phyloP scores from a whole-genome alignment of 179 eudicot genomes.

The Beta corolliflora region DNA sequence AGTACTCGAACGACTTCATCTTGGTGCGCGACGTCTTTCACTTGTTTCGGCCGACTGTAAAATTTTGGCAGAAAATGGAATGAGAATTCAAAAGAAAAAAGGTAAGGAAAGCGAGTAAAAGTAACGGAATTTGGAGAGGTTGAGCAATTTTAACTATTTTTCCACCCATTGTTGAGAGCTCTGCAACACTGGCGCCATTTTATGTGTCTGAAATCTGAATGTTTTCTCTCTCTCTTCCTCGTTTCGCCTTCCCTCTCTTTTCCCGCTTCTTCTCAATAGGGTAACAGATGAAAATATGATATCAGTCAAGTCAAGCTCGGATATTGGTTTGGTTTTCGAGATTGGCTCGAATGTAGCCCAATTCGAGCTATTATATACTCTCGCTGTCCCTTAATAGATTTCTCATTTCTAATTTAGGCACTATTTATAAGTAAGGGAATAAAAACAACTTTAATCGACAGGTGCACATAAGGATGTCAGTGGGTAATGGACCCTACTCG shows the following conservation, averaged over 20 bases:
- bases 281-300: too few species aligned
- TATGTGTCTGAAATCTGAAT: not conserved
- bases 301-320: too few species aligned
- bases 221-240: not conserved
- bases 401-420: too few species aligned
- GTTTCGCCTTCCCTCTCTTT: not conserved
- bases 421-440: too few species aligned
- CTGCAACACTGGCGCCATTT: constrained; percentile 79
- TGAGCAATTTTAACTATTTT: constrained; percentile 57
- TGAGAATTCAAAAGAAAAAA: not conserved
- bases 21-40: constrained; percentile 94
- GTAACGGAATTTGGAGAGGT: not conserved
- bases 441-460: too few species aligned
- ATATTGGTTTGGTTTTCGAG: too few species aligned
- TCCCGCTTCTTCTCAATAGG: constrained; percentile 24
- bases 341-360: too few species aligned
- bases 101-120: not conserved
- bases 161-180: constrained; percentile 94
- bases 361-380: too few species aligned
- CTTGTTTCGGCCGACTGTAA: constrained; percentile 86
- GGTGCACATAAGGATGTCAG: too few species aligned
- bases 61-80: too few species aligned
- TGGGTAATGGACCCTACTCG: too few species aligned
- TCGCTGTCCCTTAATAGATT: too few species aligned
- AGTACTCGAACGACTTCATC: constrained; percentile 92